phyloP scores from a whole-genome alignment of 2,329 filamentous ascomycete genomes.

The Cephalotrichum gorgonifer region DNA sequence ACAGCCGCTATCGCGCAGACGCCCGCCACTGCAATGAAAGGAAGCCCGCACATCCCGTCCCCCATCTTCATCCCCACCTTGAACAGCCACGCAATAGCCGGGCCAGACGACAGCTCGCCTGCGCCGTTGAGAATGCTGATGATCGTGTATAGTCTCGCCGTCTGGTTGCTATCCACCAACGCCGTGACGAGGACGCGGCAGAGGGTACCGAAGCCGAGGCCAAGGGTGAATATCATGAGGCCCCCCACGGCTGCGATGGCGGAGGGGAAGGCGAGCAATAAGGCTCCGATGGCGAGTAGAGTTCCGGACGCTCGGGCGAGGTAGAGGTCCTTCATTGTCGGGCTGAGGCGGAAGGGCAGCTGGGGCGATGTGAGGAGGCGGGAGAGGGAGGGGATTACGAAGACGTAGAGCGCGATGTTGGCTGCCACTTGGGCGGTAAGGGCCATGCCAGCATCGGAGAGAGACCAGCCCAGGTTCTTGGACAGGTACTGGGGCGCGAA shows the following conservation, averaged over 20 bases:
- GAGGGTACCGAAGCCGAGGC: slow-evolving; percentile 11
- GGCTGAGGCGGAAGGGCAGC: neutral
- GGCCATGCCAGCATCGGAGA: slow-evolving; percentile 13
- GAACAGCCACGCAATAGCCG: slow-evolving; percentile 16
- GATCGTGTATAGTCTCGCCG: slow-evolving; percentile 17
- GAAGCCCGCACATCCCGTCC: slow-evolving; percentile 15
- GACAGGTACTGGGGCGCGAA: slow-evolving; percentile 8
- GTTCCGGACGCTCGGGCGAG: slow-evolving; percentile 14
- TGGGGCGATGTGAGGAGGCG: slow-evolving; percentile 3
- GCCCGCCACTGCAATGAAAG: slow-evolving; percentile 10
- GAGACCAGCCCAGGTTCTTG: slow-evolving; percentile 8
- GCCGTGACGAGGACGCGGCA: slow-evolving; percentile 12
- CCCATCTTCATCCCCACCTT: slow-evolving; percentile 12
- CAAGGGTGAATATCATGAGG: slow-evolving; percentile 12
- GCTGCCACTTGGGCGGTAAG: slow-evolving; percentile 13
- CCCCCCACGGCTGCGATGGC: slow-evolving; percentile 11
- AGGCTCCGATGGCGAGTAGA: slow-evolving; percentile 11
- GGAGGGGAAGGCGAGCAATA: slow-evolving; percentile 11
- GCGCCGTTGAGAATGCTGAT: slow-evolving; percentile 15
- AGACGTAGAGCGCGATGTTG: slow-evolving; percentile 10
- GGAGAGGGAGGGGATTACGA: slow-evolving; percentile 10
- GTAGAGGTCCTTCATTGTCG: slow-evolving; percentile 12
- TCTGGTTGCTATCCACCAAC: slow-evolving; percentile 12
- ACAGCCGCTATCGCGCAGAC: neutral
- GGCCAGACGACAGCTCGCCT: slow-evolving; percentile 13